Evolutionary conservation across 495 filamentous ascomycete species (phyloP).

Genomic region (Terfezia boudieri): DNA sequence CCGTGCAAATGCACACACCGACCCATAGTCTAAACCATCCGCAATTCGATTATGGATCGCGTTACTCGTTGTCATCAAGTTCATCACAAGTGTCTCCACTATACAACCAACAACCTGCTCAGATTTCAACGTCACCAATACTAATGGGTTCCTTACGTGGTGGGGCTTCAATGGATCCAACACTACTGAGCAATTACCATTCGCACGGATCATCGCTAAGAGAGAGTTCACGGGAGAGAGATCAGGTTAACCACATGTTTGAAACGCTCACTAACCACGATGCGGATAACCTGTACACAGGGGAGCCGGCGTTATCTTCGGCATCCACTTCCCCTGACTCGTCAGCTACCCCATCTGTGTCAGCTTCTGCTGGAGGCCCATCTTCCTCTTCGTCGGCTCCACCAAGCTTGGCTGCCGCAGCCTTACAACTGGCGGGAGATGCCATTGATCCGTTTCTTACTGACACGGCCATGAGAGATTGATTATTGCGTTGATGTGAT

Average conservation of each 20-base stretch:
- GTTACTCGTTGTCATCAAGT: slow-evolving; percentile 5
- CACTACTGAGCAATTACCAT: not conserved
- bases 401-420: not conserved
- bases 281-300: not conserved
- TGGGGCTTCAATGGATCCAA: not conserved
- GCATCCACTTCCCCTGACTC: not conserved
- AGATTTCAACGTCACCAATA: not conserved
- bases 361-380: not conserved
- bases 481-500: not conserved
- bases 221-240: not conserved
- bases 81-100: slow-evolving; percentile 12
- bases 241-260: slow-evolving; percentile 14
- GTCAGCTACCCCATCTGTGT: not conserved
- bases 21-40: slow-evolving; percentile 11
- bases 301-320: not conserved
- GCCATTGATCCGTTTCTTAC: not conserved
- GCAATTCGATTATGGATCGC: slow-evolving; percentile 12
- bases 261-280: slow-evolving; percentile 17
- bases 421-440: not conserved
- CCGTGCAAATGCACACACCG: slow-evolving; percentile 2
- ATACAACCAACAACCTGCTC: slow-evolving; percentile 5
- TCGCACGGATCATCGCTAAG: not conserved
- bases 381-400: not conserved
- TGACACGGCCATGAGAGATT: not conserved
- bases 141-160: not conserved